Evolutionary conservation across 768 basidiomycete species (phyloP).

Genomic region (Leccinum rimulosum): DNA sequence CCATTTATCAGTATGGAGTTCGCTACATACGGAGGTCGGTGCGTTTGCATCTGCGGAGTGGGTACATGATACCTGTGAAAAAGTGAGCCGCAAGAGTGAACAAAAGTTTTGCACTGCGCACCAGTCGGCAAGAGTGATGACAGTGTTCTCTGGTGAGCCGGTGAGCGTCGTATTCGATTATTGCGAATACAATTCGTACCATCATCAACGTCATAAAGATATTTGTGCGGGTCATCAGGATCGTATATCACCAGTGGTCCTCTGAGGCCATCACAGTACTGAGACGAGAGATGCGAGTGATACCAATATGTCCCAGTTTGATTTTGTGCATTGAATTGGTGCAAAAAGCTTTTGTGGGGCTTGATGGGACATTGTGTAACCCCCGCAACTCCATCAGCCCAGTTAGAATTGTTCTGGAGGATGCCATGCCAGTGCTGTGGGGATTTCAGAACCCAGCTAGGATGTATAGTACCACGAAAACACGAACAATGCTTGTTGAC

Average conservation of each 20-base stretch:
- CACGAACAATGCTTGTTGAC: slow-evolving; percentile 48
- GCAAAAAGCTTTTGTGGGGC: slow-evolving; percentile 17
- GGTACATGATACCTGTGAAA: slow-evolving; percentile 20
- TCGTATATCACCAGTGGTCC: slow-evolving; percentile 41
- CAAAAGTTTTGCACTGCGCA: background rate
- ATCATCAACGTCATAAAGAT: slow-evolving; percentile 44
- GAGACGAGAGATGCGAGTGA: slow-evolving; percentile 38
- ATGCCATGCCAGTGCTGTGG: slow-evolving; percentile 57
- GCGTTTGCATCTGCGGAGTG: slow-evolving; percentile 5
- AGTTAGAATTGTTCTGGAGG: slow-evolving; percentile 41
- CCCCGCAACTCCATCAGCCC: slow-evolving; percentile 44
- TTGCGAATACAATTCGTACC: slow-evolving; percentile 22
- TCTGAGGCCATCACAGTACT: slow-evolving; percentile 34
- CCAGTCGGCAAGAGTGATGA: slow-evolving; percentile 42
- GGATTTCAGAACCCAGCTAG: background rate
- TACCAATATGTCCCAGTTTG: slow-evolving; percentile 36
- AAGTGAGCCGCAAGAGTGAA: slow-evolving; percentile 29
- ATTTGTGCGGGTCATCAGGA: slow-evolving; percentile 37
- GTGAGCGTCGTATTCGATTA: background rate
- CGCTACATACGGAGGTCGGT: slow-evolving; percentile 3
- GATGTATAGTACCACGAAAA: too few species aligned
- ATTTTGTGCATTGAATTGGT: slow-evolving; percentile 17
- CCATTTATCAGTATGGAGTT: slow-evolving; percentile 41
- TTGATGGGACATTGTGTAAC: slow-evolving; percentile 35
- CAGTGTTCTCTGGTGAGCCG: slow-evolving; percentile 30